Base-by-base conservation (phyloP, 225 moss, liverwort and hornwort species). In the Rhytidiadelphus loreus region DNA sequence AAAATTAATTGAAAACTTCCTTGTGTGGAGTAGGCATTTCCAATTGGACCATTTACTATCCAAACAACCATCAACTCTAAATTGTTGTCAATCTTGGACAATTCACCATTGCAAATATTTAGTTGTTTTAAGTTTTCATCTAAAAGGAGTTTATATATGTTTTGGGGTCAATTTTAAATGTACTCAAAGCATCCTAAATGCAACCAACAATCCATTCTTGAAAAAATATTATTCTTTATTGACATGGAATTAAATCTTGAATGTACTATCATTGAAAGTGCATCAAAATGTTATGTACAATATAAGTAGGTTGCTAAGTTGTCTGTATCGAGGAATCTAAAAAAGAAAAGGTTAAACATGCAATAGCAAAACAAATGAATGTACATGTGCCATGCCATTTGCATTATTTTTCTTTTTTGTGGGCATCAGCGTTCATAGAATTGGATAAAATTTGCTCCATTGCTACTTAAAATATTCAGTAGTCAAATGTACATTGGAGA, bases 1-100 rank as follows among this genome's bases (percentile, higher is more conserved):
- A 8, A 33, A 33, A 17, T 37, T 20, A 8, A 11, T 1, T 0
- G 20, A 66, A 37, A 66, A 21, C 3, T 21, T 21, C 4, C 6
- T 1, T 0, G 0, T 6, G 4, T n/a, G 22, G 12, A 68, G 12
- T 6, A 0, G 4, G 12, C 12, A 68, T 22, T 21, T n/a, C 39
- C 4, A 23, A 39, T 68, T n/a, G 12, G 12, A 68, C 7, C 68
- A 68, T 39, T n/a, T 2, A 7, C 68, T n/a, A 68, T 3, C 35
- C 37, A 65, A 37, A 19, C 21, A 37, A 66, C 66, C 21, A 41
- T 14, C 8, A 24, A 25, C 4, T 70, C 25, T 2, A 70, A 25
- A 70, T 70, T 70, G 41, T 70, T 70, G 25, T 41, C 24, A 69
- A 24, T 39, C 39, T 39, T 24, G 7, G 14, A 1, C 41, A 41